phyloP scores from a whole-genome alignment of 768 basidiomycete genomes.

The Lentinus brumalis region DNA sequence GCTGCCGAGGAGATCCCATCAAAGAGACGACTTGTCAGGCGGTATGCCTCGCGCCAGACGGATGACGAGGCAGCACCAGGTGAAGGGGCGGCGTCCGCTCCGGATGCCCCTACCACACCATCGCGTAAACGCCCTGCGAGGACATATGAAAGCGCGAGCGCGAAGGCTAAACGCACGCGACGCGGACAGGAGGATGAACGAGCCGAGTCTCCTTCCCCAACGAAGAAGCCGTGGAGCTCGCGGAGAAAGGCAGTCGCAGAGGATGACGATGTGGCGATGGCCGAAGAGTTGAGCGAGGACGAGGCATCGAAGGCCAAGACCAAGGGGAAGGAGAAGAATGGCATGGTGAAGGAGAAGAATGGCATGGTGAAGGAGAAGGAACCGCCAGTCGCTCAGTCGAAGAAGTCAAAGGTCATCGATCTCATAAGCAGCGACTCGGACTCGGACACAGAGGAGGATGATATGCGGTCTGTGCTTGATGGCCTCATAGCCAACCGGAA shows the following conservation, averaged over 20 bases:
- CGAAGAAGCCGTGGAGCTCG: conserved; percentile 3
- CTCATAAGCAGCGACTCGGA: not conserved
- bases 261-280: conserved; percentile 1
- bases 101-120: not conserved
- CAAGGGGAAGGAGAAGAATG: conserved; percentile 7
- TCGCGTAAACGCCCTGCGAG: not conserved
- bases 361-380: not conserved
- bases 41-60: conserved; percentile 9
- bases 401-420: conserved; percentile 6
- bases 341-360: not conserved
- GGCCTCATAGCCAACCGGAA: conserved; percentile 11
- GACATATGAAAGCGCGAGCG: conserved; percentile 12
- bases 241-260: not conserved
- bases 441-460: conserved; percentile 14
- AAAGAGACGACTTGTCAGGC: conserved; percentile 15
- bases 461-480: conserved; percentile 11
- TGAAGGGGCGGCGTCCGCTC: not conserved
- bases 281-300: conserved; percentile 8
- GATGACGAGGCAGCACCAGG: conserved; percentile 10
- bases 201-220: conserved; percentile 5
- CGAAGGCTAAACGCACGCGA: not conserved
- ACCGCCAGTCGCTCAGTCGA: not conserved
- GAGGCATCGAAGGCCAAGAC: not conserved
- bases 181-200: not conserved
- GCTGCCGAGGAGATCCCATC: not conserved